Evolutionary conservation across 2,329 filamentous ascomycete genomes (phyloP).

Genomic region (Phaeoacremonium minimum): DNA sequence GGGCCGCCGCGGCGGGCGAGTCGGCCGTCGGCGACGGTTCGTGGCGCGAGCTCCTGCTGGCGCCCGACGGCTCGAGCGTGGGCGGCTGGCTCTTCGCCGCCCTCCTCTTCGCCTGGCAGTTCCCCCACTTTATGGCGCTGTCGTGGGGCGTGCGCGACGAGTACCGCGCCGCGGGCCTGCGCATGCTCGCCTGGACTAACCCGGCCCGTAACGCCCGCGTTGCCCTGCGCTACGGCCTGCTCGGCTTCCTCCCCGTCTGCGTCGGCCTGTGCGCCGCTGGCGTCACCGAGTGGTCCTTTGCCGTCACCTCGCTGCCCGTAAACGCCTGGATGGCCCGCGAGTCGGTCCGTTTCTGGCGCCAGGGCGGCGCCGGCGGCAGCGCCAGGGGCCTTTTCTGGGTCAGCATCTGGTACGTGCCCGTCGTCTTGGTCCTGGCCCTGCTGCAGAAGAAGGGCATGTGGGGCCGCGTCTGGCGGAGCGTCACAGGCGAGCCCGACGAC

Average conservation of each 20-base stretch:
- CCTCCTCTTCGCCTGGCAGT: conserved; percentile 91
- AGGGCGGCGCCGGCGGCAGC: conserved; percentile 74
- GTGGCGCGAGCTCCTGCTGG: conserved; percentile 74
- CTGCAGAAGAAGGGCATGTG: conserved; percentile 91
- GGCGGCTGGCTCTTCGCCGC: conserved; percentile 88
- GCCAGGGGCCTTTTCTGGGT: conserved; percentile 92
- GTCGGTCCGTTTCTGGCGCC: conserved; percentile 75
- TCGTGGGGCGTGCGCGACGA: conserved; percentile 86
- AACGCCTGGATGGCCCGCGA: conserved; percentile 83
- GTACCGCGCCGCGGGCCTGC: conserved; percentile 67
- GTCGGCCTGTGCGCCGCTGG: conserved; percentile 71
- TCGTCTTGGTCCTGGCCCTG: conserved; percentile 83
- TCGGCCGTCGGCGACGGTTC: conserved; percentile 72
- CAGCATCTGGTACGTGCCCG: conserved; percentile 91
- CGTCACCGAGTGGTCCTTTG: conserved; percentile 81
- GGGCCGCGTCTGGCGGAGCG: conserved; percentile 68
- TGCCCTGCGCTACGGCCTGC: conserved; percentile 72
- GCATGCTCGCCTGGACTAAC: conserved; percentile 82
- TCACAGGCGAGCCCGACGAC: conserved; percentile 54
- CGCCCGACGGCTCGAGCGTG: conserved; percentile 50
- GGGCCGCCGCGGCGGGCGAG: conserved; percentile 93
- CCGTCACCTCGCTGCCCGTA: conserved; percentile 71
- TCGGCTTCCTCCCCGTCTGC: conserved; percentile 84
- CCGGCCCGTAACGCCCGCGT: conserved; percentile 80
- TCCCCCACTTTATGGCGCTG: conserved; percentile 94